phyloP scores from a whole-genome alignment of 768 basidiomycete genomes.

The Candolleomyces efflorescens region DNA sequence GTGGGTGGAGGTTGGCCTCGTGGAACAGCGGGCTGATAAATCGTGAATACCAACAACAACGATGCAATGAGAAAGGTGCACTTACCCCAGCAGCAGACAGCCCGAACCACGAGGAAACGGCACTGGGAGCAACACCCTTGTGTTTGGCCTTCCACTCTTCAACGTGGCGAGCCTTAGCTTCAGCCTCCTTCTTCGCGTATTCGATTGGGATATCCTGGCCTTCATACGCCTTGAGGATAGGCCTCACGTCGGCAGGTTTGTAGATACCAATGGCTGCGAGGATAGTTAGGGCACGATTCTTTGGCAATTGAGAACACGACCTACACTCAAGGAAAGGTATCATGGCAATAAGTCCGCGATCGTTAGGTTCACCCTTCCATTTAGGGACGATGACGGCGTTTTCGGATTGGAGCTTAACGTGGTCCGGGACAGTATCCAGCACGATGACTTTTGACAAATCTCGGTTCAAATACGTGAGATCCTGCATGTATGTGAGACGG shows the following conservation, averaged over 20 bases:
- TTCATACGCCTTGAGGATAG: conserved; percentile 77
- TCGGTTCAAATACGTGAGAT: conserved; percentile 92
- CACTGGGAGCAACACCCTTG: conserved; percentile 27
- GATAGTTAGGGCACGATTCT: not conserved
- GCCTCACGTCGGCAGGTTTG: conserved; percentile 81
- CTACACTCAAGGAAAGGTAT: conserved; percentile 95
- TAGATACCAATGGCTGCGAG: conserved; percentile 88
- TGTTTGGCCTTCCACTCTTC: conserved; percentile 73
- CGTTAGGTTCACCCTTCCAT: conserved; percentile 78
- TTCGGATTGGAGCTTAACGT: conserved; percentile 76
- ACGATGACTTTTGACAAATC: conserved; percentile 86
- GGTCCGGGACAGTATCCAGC: conserved; percentile 82
- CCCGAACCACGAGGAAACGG: conserved; percentile 39
- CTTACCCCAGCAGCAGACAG: conserved; percentile 17
- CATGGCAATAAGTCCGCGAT: conserved; percentile 77
- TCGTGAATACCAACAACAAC: not conserved
- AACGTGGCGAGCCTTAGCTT: conserved; percentile 69
- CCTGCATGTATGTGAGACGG: conserved; percentile 35
- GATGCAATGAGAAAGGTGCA: not conserved
- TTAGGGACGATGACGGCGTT: conserved; percentile 81
- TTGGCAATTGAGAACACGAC: conserved; percentile 11
- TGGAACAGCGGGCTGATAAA: conserved; percentile 14
- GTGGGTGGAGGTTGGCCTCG: conserved; percentile 37
- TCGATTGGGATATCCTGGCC: conserved; percentile 88
- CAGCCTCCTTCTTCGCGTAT: conserved; percentile 85